A percentile compares a stretch with the other conserved stretches of the same genome.
phyloP scores from a whole-genome alignment of 306 rosid species.

The Dalbergia cochinchinensis region DNA sequence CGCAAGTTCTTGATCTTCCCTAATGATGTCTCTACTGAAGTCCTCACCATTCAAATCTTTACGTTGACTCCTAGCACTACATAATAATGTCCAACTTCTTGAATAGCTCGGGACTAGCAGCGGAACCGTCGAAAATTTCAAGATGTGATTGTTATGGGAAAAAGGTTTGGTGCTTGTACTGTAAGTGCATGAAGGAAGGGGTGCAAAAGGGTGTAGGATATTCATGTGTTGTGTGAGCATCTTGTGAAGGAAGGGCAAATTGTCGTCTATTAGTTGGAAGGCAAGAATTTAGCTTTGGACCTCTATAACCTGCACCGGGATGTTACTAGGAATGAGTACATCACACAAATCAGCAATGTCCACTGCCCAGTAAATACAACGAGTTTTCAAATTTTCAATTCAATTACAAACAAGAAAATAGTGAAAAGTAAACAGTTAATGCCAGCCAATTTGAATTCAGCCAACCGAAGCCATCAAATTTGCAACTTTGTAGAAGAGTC shows the following conservation, averaged over 20 bases:
- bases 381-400: background rate
- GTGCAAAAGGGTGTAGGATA: constrained; percentile 48
- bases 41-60: constrained; percentile 46
- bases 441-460: background rate
- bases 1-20: constrained; percentile 45
- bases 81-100: constrained; percentile 24
- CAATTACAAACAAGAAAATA: background rate
- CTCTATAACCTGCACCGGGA: constrained; percentile 49
- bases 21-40: constrained; percentile 43
- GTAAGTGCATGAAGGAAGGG: constrained; percentile 46
- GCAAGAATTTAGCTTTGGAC: constrained; percentile 9
- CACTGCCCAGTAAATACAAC: background rate
- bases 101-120: constrained; percentile 12
- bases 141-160: constrained; percentile 35
- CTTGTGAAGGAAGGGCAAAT: background rate
- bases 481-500: background rate
- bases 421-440: background rate
- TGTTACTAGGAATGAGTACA: constrained; percentile 14
- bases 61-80: constrained; percentile 40
- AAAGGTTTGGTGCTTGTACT: constrained; percentile 39
- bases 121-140: constrained; percentile 39
- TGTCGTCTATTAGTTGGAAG: background rate
- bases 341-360: background rate
- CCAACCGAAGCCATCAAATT: background rate
- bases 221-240: constrained; percentile 49